A percentile compares a stretch with the other conserved stretches of the same genome.
phyloP scores from a whole-genome alignment of 768 basidiomycete species.

The Leccinum sublutescens region DNA sequence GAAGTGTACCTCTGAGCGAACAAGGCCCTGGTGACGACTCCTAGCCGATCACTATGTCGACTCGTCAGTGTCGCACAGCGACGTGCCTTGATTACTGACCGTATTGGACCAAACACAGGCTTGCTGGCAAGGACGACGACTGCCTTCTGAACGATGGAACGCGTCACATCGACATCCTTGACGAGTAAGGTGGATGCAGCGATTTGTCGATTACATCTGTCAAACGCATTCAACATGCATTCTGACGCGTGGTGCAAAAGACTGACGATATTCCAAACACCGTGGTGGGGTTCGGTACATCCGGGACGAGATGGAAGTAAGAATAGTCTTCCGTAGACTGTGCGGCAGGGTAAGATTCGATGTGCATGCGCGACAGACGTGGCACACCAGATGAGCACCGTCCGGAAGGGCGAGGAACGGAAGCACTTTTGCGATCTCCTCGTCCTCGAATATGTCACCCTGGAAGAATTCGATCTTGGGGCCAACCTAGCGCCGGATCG shows the following conservation, averaged over 20 bases:
- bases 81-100: slow-evolving; percentile 41
- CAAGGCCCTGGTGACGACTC: slow-evolving; percentile 89
- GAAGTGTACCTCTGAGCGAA: slow-evolving; percentile 73
- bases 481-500: slow-evolving; percentile 60
- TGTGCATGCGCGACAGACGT: slow-evolving; percentile 1
- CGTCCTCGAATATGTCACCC: slow-evolving; percentile 80
- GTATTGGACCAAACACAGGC: slow-evolving; percentile 91
- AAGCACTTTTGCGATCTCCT: slow-evolving; percentile 79
- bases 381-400: slow-evolving; percentile 83
- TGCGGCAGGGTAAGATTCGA: slow-evolving; percentile 8
- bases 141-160: slow-evolving; percentile 96
- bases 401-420: slow-evolving; percentile 97
- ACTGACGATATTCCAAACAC: slow-evolving; percentile 92
- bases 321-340: slow-evolving; percentile 78
- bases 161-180: slow-evolving; percentile 82
- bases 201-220: slow-evolving; percentile 94
- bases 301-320: slow-evolving; percentile 89
- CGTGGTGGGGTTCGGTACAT: slow-evolving; percentile 68
- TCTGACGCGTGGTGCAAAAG: not conserved
- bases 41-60: slow-evolving; percentile 76
- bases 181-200: slow-evolving; percentile 73
- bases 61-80: slow-evolving; percentile 2
- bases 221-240: slow-evolving; percentile 1
- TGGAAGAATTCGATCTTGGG: slow-evolving; percentile 85
- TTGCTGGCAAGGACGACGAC: slow-evolving; percentile 91